Evolutionary conservation across 163 green algal genomes (phyloP).

Genomic region (Coccomyxa subellipsoidea): DNA sequence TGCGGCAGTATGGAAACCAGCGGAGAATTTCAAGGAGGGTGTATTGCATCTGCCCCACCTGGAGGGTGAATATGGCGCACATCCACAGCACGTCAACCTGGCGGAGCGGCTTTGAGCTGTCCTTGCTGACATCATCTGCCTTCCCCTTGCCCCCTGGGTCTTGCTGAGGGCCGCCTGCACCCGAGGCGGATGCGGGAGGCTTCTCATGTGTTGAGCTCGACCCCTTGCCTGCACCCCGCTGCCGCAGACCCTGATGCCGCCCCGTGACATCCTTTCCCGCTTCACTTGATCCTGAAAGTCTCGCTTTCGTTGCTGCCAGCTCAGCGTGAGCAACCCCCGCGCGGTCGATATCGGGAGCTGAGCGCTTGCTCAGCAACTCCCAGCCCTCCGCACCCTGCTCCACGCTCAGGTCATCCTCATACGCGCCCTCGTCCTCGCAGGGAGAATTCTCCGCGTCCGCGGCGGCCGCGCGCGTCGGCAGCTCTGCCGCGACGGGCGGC

Average conservation of each 20-base stretch:
- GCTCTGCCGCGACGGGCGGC: background rate
- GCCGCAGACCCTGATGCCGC: background rate
- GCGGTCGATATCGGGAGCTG: background rate
- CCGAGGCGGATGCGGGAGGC: too few relatives aligned
- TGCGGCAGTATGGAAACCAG: too few relatives aligned
- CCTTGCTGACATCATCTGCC: background rate
- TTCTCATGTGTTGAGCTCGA: too few relatives aligned
- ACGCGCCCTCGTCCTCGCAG: background rate
- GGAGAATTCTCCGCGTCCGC: background rate
- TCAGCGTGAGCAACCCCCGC: too few relatives aligned
- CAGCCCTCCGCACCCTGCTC: background rate
- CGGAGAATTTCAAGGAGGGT: background rate
- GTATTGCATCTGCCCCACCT: conserved; percentile 16
- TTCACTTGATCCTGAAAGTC: background rate
- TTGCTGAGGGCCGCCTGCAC: background rate
- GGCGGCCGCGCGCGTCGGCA: background rate
- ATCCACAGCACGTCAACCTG: conserved; percentile 28
- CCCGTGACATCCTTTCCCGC: background rate
- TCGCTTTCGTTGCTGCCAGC: too few relatives aligned
- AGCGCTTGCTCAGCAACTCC: background rate
- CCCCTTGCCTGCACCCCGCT: background rate
- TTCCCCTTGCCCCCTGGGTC: background rate
- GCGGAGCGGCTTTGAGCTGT: background rate
- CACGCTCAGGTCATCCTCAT: background rate
- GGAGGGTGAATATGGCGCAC: conserved; percentile 47